These are phyloP conservation scores for Rhodotorula sp. DNA, from an alignment of 1,284 basidiomycete species.

Conservation along the genomic window DNA sequence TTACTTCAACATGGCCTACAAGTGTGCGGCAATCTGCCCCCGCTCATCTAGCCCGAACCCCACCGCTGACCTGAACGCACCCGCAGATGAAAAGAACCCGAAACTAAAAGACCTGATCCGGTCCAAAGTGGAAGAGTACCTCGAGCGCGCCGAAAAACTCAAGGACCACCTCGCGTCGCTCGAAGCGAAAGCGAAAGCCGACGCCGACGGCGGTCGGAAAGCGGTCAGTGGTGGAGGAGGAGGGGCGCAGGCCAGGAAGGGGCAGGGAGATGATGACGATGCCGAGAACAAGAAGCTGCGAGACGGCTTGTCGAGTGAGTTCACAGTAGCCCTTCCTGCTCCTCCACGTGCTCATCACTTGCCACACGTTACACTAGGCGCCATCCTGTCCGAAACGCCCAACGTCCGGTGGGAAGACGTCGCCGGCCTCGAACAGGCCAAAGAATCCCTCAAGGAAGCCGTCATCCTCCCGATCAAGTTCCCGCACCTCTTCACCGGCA, in stretches of 20 bases:
- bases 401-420: constrained; percentile 99
- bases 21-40: constrained; percentile 52
- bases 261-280: constrained; percentile 70
- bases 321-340: constrained; percentile 24
- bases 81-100: constrained; percentile 89
- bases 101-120: constrained; percentile 85
- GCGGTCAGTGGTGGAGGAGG: constrained; percentile 63
- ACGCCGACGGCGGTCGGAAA: constrained; percentile 72
- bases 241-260: constrained; percentile 45
- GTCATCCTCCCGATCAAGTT: constrained; percentile 99
- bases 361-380: constrained; percentile 52
- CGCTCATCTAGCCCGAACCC: not conserved
- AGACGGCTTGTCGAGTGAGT: constrained; percentile 67
- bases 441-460: constrained; percentile 94
- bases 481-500: constrained; percentile 95
- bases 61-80: not conserved
- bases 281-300: constrained; percentile 94
- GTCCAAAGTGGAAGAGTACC: constrained; percentile 87
- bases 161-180: constrained; percentile 71
- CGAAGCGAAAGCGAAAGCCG: constrained; percentile 62
- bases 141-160: constrained; percentile 85
- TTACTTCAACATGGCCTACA: constrained; percentile 92
- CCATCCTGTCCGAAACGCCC: constrained; percentile 90
- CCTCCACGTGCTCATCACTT: not conserved
- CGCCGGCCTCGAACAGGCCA: constrained; percentile 88